Base-by-base conservation (phyloP, 208 protist species). In the Leptomonas pyrrhocoris region DNA sequence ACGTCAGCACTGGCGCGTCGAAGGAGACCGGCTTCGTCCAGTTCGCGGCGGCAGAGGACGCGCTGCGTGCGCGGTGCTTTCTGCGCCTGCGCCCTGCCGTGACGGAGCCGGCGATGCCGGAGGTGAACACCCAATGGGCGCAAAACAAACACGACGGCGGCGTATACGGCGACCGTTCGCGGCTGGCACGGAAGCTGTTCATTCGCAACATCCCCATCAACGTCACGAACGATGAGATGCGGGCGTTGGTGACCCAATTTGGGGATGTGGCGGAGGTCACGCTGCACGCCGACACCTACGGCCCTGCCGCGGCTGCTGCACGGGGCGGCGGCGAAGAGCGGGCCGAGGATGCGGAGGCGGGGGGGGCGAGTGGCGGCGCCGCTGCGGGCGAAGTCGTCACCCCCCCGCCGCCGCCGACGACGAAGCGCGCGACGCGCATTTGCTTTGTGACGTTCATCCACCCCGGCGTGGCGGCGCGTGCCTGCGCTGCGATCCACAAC, bases 141-240 rank as follows among this genome's bases (percentile, higher is more conserved):
- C 63, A 75, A 56, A 83, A 84, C 66, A 79, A 90, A 63, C 89
- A 94, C 64, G 86, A 93, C 59, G 72, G 73, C 46, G 70, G 80
- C 28, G 77, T 88, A 6, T 79, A 89, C 43, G 83, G 86, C 21
- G 78, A 92, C 53, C 83, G 78, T 31, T 77, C 81, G 16, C 68
- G 56, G 36, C 48, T 76, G 51, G 87, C 81, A 11, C 73, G 73
- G n/a, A 95, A 95, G 68, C 60, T 95, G 5, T 95, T 95, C 58
- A 68, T 95, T 9, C 84, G 89, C 36, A 95, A 95, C 57, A 83
- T 95, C 23, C 89, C 89, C 11, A 43, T 73, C 13, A 70, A 79
- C 21, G 74, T 94, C 1, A 81, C 68, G 5, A 45, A 62, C 1
- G 67, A 40, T 11, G 73, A 77, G 23, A 66, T 94, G 65, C 53